Base-by-base conservation (phyloP, 2,329 filamentous ascomycete species). In the Pseudogymnoascus sp. region DNA sequence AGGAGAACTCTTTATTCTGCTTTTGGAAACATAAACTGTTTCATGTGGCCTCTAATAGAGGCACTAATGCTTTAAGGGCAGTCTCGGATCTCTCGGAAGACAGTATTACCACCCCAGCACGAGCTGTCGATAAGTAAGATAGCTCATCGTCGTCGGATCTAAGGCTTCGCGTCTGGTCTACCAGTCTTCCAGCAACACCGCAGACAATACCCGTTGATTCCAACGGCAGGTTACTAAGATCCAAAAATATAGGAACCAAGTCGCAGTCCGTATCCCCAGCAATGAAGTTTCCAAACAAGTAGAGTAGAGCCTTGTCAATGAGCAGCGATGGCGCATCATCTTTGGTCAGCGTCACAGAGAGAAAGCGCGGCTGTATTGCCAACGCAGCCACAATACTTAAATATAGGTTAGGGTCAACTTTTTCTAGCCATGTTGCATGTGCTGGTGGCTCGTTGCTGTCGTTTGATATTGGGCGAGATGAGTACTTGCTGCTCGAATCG, bases 141-240 rank as follows among this genome's bases (percentile, higher is more conserved):
- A 97, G 86, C 72, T 97, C 92, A 0, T 90, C 84, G 14, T 36
- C 62, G 14, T 59, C 60, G 11, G 36, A n/a, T 6, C 37, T 47
- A 28, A 63, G 36, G 37, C 63, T 28, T 36, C 79, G 75, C 73
- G 90, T 86, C 50, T 89, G 89, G 58, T 89, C 85, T 0, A 92
- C 88, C 28, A 97, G 79, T 60, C 86, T 83, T 25, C 92, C 90
- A 0, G 93, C 92, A 2, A 99, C 90, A 28, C 94, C 93, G 67
- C 92, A 97, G 3, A 99, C 91, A 62, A 99, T 97, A 20, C 93
- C 93, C 0, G 92, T 96, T 6, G 91, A 92, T 73, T 96, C 91
- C 41, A 93, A 81, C 0, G 93, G 90, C 39, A 97, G 77, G 41
- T 85, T 85, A 18, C 84, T 85, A 25, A 99, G 80, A 68, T 97